These are phyloP conservation scores for Podila clonocystis DNA, from an alignment of 192 early-diverging fungal genomes.

Conservation along the genomic window DNA sequence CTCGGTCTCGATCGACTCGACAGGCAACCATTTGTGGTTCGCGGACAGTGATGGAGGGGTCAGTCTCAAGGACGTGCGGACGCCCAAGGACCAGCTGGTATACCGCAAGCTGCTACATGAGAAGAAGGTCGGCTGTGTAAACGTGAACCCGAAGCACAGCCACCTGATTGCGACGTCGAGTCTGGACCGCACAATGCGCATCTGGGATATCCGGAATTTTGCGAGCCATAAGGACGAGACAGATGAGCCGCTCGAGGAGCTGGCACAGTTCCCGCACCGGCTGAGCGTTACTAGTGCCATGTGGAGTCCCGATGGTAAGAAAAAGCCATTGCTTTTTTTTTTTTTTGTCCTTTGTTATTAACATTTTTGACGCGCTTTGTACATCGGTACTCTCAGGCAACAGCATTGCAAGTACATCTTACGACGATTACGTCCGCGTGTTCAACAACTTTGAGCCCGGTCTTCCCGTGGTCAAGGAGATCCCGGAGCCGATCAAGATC, in stretches of 20 bases:
- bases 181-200: conserved; percentile 64
- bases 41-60: conserved; percentile 63
- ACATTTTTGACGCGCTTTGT: background rate
- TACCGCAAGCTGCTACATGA: conserved; percentile 52
- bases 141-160: conserved; percentile 60
- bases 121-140: conserved; percentile 71
- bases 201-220: conserved; percentile 72
- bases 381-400: conserved; percentile 1
- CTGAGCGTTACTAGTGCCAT: conserved; percentile 70
- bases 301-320: conserved; percentile 70
- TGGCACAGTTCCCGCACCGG: conserved; percentile 54
- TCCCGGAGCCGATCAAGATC: conserved; percentile 51
- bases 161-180: conserved; percentile 60
- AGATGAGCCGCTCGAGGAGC: conserved; percentile 32
- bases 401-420: conserved; percentile 60
- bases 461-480: conserved; percentile 34
- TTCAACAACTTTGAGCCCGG: conserved; percentile 57
- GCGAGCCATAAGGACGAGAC: conserved; percentile 17
- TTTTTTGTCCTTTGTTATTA: background rate
- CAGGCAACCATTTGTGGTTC: conserved; percentile 59
- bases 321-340: no score
- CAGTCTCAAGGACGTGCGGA: conserved; percentile 61
- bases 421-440: conserved; percentile 67
- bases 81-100: conserved; percentile 43
- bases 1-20: conserved; percentile 56